phyloP scores from a whole-genome alignment of 2,329 filamentous ascomycete genomes.

The Neofusicoccum sp. region DNA sequence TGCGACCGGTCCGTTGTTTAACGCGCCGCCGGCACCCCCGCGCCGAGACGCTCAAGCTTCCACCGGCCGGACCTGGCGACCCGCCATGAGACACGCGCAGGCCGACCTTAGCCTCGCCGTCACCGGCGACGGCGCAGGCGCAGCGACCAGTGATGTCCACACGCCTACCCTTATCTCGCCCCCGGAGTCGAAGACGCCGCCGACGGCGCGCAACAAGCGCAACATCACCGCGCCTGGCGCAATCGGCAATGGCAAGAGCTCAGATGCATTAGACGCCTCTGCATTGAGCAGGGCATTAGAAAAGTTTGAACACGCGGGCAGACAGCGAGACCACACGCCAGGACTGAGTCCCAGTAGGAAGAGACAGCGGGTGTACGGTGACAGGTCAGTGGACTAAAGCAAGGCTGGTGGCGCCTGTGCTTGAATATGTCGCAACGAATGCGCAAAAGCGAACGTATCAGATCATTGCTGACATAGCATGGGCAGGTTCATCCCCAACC shows the following conservation, averaged over 20 bases:
- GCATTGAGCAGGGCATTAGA: slow-evolving; percentile 61
- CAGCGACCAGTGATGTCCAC: slow-evolving; percentile 22
- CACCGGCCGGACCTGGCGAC: slow-evolving; percentile 10
- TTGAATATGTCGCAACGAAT: not conserved
- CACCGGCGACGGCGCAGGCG: slow-evolving; percentile 1
- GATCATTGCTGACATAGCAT: not conserved
- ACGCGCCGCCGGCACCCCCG: slow-evolving; percentile 3
- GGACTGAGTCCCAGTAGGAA: slow-evolving; percentile 67
- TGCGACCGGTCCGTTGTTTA: not conserved
- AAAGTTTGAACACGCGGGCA: slow-evolving; percentile 60
- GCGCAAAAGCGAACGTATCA: slow-evolving; percentile 7
- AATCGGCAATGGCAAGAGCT: slow-evolving; percentile 34
- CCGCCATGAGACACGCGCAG: slow-evolving; percentile 12
- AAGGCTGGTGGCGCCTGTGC: not conserved
- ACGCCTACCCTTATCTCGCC: slow-evolving; percentile 54
- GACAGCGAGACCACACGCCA: slow-evolving; percentile 60
- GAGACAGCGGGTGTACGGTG: slow-evolving; percentile 64
- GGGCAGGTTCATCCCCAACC: slow-evolving; percentile 86
- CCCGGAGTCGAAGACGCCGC: slow-evolving; percentile 60
- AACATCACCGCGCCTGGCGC: slow-evolving; percentile 34
- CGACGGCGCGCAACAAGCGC: slow-evolving; percentile 53
- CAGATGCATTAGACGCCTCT: slow-evolving; percentile 58
- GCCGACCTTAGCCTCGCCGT: slow-evolving; percentile 14
- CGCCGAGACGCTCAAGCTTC: slow-evolving; percentile 1
- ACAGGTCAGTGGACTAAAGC: slow-evolving; percentile 36